Evolutionary conservation across 768 basidiomycete species (phyloP).

Genomic region (Termitomyces sp.): DNA sequence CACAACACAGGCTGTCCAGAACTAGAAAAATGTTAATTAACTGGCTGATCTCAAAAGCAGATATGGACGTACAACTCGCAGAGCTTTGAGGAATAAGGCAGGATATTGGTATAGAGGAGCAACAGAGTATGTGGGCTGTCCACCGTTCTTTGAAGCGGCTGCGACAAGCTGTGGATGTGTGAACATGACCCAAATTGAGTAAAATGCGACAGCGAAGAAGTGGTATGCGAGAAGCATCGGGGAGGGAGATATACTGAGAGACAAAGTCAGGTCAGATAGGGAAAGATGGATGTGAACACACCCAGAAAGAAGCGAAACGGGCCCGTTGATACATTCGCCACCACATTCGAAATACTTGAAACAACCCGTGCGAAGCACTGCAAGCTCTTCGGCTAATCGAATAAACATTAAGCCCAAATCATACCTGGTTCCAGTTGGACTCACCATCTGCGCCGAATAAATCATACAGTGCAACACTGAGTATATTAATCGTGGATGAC

Average conservation of each 20-base stretch:
- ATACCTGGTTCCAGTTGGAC: constrained; percentile 26
- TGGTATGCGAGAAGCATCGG: constrained; percentile 81
- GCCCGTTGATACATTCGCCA: constrained; percentile 84
- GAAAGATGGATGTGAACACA: constrained; percentile 33
- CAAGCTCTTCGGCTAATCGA: constrained; percentile 54
- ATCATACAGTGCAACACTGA: constrained; percentile 92
- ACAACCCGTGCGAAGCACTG: constrained; percentile 76
- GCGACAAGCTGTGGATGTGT: constrained; percentile 40
- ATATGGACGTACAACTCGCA: constrained; percentile 63
- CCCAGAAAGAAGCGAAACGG: constrained; percentile 89
- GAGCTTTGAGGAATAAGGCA: constrained; percentile 51
- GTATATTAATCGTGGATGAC: constrained; percentile 84
- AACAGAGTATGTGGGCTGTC: constrained; percentile 27
- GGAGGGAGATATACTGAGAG: constrained; percentile 70
- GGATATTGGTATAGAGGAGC: constrained; percentile 70
- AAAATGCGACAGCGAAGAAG: constrained; percentile 95
- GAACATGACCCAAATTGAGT: constrained; percentile 90
- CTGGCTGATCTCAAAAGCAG: not conserved
- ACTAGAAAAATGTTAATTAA: constrained; percentile 40
- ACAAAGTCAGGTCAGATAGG: not conserved
- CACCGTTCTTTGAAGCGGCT: constrained; percentile 31
- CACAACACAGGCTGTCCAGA: constrained; percentile 90
- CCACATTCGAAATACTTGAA: constrained; percentile 98
- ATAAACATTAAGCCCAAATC: not conserved
- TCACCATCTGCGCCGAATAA: constrained; percentile 90